Evolutionary conservation across 768 basidiomycete species (phyloP).

Genomic region (Tremella mesenterica): DNA sequence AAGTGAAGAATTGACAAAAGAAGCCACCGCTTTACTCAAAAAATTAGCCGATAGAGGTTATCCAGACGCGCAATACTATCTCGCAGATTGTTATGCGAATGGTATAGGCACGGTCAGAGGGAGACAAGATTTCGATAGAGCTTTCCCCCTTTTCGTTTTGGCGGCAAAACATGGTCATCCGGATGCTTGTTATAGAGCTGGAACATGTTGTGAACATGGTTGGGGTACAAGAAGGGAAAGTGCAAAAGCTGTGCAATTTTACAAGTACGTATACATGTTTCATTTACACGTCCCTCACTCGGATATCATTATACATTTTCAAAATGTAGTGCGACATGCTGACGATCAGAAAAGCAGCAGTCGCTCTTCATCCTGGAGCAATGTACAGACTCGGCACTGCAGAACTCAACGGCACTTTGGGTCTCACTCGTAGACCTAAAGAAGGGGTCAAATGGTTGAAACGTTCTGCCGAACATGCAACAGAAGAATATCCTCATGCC

Average conservation of each 20-base stretch:
- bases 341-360: conserved; percentile 64
- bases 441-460: conserved; percentile 99
- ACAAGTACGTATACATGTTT: conserved; percentile 47
- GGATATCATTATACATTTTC: not conserved
- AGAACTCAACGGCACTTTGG: conserved; percentile 90
- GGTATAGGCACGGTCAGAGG: conserved; percentile 88
- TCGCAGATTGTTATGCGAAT: conserved; percentile 96
- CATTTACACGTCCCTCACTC: not conserved
- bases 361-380: conserved; percentile 81
- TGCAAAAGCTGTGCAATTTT: conserved; percentile 84
- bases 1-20: conserved; percentile 70
- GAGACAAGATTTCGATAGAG: conserved; percentile 92
- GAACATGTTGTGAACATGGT: conserved; percentile 96
- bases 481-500: conserved; percentile 91
- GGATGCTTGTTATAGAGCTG: conserved; percentile 88
- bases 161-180: conserved; percentile 96
- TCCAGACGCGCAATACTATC: conserved; percentile 88
- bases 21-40: conserved; percentile 78
- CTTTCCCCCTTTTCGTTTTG: conserved; percentile 89
- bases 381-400: conserved; percentile 95
- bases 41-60: conserved; percentile 89
- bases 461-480: conserved; percentile 76
- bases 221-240: conserved; percentile 94
- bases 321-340: not conserved
- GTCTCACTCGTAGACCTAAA: conserved; percentile 73